Evolutionary conservation across 106 monocot genomes (phyloP), one percentile per base, ranked within the genome.

Genomic region (Dendrobium chrysotoxum): DNA sequence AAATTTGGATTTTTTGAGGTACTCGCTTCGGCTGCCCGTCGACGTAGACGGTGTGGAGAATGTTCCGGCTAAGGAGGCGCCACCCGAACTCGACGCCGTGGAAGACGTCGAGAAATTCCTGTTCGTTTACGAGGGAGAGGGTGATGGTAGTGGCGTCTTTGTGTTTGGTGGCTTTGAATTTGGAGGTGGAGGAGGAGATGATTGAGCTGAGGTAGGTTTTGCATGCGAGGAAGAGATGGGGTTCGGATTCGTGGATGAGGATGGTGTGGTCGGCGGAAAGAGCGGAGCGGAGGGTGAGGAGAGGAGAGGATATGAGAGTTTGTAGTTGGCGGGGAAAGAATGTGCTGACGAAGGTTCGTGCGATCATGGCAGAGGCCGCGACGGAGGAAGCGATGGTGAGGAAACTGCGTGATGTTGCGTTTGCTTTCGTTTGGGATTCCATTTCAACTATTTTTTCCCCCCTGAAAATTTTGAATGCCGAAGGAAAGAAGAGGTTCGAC

Each of bases 241-340:
- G 85, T 40, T 30, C 75, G 53, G 83, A 53, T 85, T 88, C 53
- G 28, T 26, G 4, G 30, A 88, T 78, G 74, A 81, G 67, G 41
- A 88, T 40, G 75, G 83, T 80, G 44, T 80, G 71, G 1, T 78
- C 18, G 21, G 75, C 18, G 47, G 85, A 85, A 16, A 80, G 12
- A 10, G 21, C 47, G 28, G 50, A 1, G 12, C 53, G 54, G 77
- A 81, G 30, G 53, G 18, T 13, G 53, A 35, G 13, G 26, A 67
- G 4, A 40, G 16, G 21, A 2, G 78, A 75, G 45, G 45, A 64
- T 31, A 84, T 40, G 79, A 31, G 79, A 76, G 57, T 31, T 4
- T 44, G 84, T 30, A 82, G 0, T 15, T 81, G 65, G 54, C 67
- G 21, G 40, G 88, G 85, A 44, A 85, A 76, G 74, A 77, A 80